These are phyloP conservation scores for Hanseniaspora lachancei DNA, from an alignment of 805 yeast species.

Conservation along the genomic window DNA sequence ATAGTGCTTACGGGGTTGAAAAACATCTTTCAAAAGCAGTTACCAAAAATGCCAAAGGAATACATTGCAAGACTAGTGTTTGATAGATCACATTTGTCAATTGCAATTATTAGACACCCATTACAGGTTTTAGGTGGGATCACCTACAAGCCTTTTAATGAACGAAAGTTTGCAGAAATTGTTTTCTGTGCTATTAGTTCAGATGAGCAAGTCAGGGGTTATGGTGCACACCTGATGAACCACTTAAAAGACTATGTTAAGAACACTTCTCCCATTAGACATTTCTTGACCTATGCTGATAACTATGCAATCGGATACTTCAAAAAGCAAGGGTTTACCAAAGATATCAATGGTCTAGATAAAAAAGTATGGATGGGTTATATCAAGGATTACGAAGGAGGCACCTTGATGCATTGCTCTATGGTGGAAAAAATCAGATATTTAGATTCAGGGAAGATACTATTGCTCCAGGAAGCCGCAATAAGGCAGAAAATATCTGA, in stretches of 20 bases:
- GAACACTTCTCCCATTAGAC: slow-evolving; percentile 70
- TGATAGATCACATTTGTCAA: slow-evolving; percentile 85
- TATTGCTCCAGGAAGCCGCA: slow-evolving; percentile 83
- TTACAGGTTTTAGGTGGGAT: slow-evolving; percentile 95
- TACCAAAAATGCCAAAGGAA: slow-evolving; percentile 97
- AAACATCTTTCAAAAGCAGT: slow-evolving; percentile 90
- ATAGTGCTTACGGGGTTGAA: slow-evolving; percentile 90
- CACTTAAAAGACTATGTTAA: slow-evolving; percentile 91
- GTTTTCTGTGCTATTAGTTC: slow-evolving; percentile 97
- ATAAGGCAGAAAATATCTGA: slow-evolving; percentile 70
- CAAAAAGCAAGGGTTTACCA: slow-evolving; percentile 95
- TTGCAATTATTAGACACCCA: slow-evolving; percentile 91
- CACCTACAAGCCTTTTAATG: slow-evolving; percentile 86
- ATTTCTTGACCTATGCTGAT: slow-evolving; percentile 92
- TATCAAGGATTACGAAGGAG: slow-evolving; percentile 97
- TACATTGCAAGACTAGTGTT: slow-evolving; percentile 89
- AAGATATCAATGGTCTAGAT: slow-evolving; percentile 69
- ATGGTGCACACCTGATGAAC: slow-evolving; percentile 97
- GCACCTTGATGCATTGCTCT: slow-evolving; percentile 92
- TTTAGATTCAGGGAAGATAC: slow-evolving; percentile 73
- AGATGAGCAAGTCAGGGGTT: slow-evolving; percentile 95
- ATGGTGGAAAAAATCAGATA: slow-evolving; percentile 85
- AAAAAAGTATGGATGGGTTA: slow-evolving; percentile 93
- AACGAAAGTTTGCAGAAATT: slow-evolving; percentile 87
- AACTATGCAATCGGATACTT: slow-evolving; percentile 98